Evolutionary conservation across 768 basidiomycete species (phyloP).

Genomic region (Pulveroboletus sp.): DNA sequence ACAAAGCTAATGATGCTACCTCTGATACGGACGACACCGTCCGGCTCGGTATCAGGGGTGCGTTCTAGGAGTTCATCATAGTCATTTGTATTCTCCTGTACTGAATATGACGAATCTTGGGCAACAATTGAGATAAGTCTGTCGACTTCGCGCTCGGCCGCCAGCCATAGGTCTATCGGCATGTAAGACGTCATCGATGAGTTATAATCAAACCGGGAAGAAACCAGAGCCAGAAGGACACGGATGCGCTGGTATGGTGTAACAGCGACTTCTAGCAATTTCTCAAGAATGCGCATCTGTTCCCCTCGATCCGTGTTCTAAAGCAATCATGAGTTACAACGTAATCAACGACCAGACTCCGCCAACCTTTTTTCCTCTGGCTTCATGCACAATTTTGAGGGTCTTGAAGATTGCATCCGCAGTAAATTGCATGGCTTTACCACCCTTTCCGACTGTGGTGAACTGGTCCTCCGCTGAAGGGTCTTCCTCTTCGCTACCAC

Average conservation of each 20-base stretch:
- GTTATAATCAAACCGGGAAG: slow-evolving; percentile 96
- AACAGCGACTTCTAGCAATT: slow-evolving; percentile 76
- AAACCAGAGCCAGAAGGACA: slow-evolving; percentile 88
- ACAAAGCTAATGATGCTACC: slow-evolving; percentile 96
- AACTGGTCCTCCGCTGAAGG: slow-evolving; percentile 57
- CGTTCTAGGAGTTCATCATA: slow-evolving; percentile 91
- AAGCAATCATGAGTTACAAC: slow-evolving; percentile 10
- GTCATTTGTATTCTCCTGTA: slow-evolving; percentile 83
- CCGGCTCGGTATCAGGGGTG: slow-evolving; percentile 62
- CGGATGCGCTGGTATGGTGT: slow-evolving; percentile 93
- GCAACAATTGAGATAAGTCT: slow-evolving; percentile 78
- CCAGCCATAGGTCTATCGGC: slow-evolving; percentile 87
- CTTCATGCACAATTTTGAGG: slow-evolving; percentile 86
- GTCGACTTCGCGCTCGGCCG: slow-evolving; percentile 85
- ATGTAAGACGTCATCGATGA: slow-evolving; percentile 81
- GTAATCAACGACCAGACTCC: background rate
- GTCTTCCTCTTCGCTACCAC: slow-evolving; percentile 41
- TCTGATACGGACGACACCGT: slow-evolving; percentile 78
- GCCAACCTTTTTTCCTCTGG: slow-evolving; percentile 89
- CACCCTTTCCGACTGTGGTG: slow-evolving; percentile 87
- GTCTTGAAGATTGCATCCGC: slow-evolving; percentile 88
- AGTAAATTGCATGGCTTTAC: slow-evolving; percentile 76
- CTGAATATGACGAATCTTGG: slow-evolving; percentile 65
- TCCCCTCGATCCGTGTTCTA: slow-evolving; percentile 96
- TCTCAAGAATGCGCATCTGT: slow-evolving; percentile 88